phyloP scores from a whole-genome alignment of 2,329 filamentous ascomycete species.

The Coniochaeta sp. region DNA sequence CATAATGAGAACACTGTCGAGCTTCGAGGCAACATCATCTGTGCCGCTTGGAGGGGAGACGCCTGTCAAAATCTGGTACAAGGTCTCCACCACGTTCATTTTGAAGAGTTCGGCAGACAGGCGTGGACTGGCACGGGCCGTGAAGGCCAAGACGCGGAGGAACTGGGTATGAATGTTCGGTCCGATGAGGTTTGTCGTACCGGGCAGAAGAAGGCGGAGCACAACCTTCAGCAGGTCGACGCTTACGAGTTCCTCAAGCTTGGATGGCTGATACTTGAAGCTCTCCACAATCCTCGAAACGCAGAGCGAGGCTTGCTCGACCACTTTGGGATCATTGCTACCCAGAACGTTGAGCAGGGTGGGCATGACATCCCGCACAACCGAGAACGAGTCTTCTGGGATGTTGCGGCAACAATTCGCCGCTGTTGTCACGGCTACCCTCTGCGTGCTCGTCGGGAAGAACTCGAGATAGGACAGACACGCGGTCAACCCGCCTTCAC shows the following conservation, averaged over 20 bases:
- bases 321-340: conserved; percentile 92
- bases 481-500: conserved; percentile 91
- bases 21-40: conserved; percentile 73
- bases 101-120: conserved; percentile 88
- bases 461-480: conserved; percentile 95
- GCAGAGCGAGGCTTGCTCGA: conserved; percentile 92
- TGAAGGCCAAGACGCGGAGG: conserved; percentile 82
- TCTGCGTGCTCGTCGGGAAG: conserved; percentile 93
- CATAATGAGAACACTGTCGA: conserved; percentile 97
- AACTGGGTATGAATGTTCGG: conserved; percentile 96
- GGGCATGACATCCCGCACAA: conserved; percentile 93
- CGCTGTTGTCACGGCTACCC: conserved; percentile 92
- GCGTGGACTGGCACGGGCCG: conserved; percentile 78
- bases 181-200: conserved; percentile 91
- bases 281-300: conserved; percentile 95
- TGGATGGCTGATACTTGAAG: conserved; percentile 81
- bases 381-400: conserved; percentile 83
- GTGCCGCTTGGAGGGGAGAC: conserved; percentile 80
- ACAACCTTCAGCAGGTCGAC: conserved; percentile 80
- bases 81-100: conserved; percentile 92
- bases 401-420: conserved; percentile 98
- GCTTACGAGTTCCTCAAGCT: conserved; percentile 88
- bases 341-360: conserved; percentile 83
- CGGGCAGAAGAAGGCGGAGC: conserved; percentile 79
- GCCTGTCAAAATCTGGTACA: conserved; percentile 95